Conservation (phyloP, 441 rosid species). For the Lagerstroemia fauriei region DNA sequence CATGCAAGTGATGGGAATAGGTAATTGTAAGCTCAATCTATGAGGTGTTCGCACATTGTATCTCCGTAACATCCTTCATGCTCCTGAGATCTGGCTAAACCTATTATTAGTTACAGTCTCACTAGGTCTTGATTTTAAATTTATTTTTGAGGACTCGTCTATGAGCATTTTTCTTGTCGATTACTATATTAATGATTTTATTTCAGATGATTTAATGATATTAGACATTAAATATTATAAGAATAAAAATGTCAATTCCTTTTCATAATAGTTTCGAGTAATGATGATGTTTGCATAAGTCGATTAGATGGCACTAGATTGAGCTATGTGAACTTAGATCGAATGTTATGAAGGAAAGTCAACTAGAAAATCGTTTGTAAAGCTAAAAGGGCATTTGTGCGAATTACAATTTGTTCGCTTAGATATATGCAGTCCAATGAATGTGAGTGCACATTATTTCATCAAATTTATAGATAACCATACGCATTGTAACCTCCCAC, state of each 20-base stretch:
- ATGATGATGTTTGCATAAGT: not conserved
- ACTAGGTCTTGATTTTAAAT: not conserved
- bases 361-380: too few species aligned
- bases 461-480: too few species aligned
- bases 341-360: not conserved
- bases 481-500: too few species aligned
- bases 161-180: not conserved
- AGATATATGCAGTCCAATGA: too few species aligned
- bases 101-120: not conserved
- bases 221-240: not conserved
- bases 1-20: too few species aligned
- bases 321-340: not conserved
- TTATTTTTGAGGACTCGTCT: not conserved
- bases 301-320: not conserved
- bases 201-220: not conserved
- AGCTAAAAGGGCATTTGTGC: not conserved
- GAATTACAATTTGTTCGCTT: too few species aligned
- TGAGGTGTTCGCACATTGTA: not conserved
- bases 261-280: not conserved
- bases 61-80: conserved; percentile 9
- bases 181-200: not conserved
- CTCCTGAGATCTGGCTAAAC: not conserved
- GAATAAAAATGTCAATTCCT: not conserved
- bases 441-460: too few species aligned
- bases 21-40: too few species aligned